phyloP scores from a whole-genome alignment of 148 eudicot genomes.

The Rhododendron kiyosumense region DNA sequence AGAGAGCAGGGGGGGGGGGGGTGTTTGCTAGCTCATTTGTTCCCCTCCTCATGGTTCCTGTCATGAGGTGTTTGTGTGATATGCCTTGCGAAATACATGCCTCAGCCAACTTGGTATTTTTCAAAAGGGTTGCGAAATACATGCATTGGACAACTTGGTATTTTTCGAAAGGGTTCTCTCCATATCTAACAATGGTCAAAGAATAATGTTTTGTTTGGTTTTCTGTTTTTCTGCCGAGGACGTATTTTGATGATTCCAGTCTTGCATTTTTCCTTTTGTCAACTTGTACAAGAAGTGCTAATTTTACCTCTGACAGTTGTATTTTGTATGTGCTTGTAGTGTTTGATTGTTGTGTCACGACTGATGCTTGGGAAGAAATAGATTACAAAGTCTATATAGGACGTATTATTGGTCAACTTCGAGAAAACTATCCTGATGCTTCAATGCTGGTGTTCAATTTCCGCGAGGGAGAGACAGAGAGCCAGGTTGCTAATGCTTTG shows the following conservation, averaged over 20 bases:
- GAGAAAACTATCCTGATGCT: slow-evolving; percentile 62
- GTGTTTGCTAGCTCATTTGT: neutral
- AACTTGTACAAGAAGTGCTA: neutral
- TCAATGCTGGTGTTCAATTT: slow-evolving; percentile 78
- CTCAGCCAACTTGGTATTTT: neutral
- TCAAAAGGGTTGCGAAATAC: neutral
- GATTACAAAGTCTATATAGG: slow-evolving; percentile 62
- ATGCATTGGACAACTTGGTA: neutral
- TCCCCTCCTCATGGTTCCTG: neutral
- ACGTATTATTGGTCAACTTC: slow-evolving; percentile 50
- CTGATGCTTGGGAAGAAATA: slow-evolving; percentile 49
- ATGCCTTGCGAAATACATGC: neutral
- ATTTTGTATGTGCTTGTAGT: slow-evolving; percentile 32
- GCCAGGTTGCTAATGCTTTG: slow-evolving; percentile 55
- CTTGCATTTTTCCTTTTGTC: slow-evolving; percentile 3
- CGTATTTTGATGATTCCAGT: neutral
- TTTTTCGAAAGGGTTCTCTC: neutral
- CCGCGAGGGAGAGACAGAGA: slow-evolving; percentile 36
- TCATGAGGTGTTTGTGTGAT: neutral
- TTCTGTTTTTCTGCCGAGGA: neutral
- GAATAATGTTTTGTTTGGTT: neutral
- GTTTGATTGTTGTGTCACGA: slow-evolving; percentile 77
- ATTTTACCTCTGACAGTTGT: slow-evolving; percentile 2
- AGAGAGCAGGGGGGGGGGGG: too few relatives aligned
- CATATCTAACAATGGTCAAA: neutral